Percentiles rank a stretch among this genome's conserved stretches.
Evolutionary conservation across 768 basidiomycete genomes (phyloP).

Genomic region (Lentinula raphanica): DNA sequence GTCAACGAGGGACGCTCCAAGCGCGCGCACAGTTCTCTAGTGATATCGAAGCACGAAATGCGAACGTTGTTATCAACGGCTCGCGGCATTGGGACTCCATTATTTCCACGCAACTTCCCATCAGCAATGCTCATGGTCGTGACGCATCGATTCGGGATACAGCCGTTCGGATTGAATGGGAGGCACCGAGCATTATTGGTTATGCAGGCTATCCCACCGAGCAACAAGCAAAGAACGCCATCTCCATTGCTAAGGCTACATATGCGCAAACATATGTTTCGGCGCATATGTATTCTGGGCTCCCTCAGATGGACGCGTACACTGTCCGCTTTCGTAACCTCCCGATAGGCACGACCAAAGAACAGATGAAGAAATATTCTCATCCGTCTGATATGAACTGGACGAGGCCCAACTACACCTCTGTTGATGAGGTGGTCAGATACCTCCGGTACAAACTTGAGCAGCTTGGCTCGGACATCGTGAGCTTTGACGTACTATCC

Average conservation of each 20-base stretch:
- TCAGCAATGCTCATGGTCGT: slow-evolving; percentile 29
- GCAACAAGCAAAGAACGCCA: slow-evolving; percentile 45
- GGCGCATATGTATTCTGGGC: slow-evolving; percentile 48
- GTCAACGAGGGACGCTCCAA: slow-evolving; percentile 27
- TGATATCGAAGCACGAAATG: slow-evolving; percentile 47
- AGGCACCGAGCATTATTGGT: slow-evolving; percentile 48
- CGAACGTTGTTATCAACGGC: slow-evolving; percentile 47
- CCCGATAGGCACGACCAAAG: slow-evolving; percentile 32
- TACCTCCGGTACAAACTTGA: slow-evolving; percentile 33
- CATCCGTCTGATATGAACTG: slow-evolving; percentile 34
- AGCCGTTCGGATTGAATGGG: slow-evolving; percentile 54
- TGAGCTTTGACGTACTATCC: slow-evolving; percentile 41
- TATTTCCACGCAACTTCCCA: slow-evolving; percentile 41
- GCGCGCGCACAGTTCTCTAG: slow-evolving; percentile 33
- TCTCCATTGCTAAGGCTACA: slow-evolving; percentile 34
- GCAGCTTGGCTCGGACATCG: slow-evolving; percentile 19
- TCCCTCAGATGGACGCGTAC: slow-evolving; percentile 52
- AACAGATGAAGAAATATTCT: slow-evolving; percentile 33
- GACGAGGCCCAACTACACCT: slow-evolving; percentile 35
- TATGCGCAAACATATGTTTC: slow-evolving; percentile 36
- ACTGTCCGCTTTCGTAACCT: slow-evolving; percentile 53
- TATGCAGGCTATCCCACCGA: slow-evolving; percentile 59
- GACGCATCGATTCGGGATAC: slow-evolving; percentile 44
- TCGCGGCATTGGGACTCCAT: slow-evolving; percentile 28
- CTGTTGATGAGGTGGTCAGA: slow-evolving; percentile 28